A percentile compares a stretch with the other conserved stretches of the same genome.
phyloP scores from a whole-genome alignment of 257 asterid genomes.

The Solanum okadae region DNA sequence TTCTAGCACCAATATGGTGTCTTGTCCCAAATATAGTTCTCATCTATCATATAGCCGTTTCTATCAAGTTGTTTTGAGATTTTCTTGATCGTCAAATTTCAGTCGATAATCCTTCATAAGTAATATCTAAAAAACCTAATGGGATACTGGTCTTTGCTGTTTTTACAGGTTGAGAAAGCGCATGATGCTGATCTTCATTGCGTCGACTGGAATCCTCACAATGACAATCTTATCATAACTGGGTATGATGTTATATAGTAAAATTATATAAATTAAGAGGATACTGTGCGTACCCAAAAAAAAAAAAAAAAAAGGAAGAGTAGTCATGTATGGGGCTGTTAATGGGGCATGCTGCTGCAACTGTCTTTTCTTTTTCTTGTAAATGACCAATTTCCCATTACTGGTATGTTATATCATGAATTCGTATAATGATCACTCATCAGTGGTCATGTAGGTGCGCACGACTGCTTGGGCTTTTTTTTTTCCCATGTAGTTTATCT shows the following conservation, averaged over 20 bases:
- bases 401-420: neutral
- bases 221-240: conserved; percentile 76
- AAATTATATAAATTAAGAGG: neutral
- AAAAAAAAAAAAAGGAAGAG: neutral
- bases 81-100: neutral
- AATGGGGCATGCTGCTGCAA: neutral
- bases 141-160: neutral
- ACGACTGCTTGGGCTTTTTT: neutral
- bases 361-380: neutral
- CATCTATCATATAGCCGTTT: neutral
- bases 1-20: neutral
- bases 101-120: neutral
- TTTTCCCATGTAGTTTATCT: neutral
- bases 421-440: neutral
- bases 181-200: conserved; percentile 96
- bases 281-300: neutral
- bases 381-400: neutral
- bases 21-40: neutral
- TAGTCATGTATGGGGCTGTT: neutral
- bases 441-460: neutral
- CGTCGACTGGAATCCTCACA: conserved; percentile 95
- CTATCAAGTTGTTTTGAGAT: neutral
- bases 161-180: conserved; percentile 84
- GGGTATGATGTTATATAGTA: conserved; percentile 41
- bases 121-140: neutral